Base-by-base conservation (phyloP, 2,329 filamentous ascomycete species). In the Erysiphe neolycopersici region DNA sequence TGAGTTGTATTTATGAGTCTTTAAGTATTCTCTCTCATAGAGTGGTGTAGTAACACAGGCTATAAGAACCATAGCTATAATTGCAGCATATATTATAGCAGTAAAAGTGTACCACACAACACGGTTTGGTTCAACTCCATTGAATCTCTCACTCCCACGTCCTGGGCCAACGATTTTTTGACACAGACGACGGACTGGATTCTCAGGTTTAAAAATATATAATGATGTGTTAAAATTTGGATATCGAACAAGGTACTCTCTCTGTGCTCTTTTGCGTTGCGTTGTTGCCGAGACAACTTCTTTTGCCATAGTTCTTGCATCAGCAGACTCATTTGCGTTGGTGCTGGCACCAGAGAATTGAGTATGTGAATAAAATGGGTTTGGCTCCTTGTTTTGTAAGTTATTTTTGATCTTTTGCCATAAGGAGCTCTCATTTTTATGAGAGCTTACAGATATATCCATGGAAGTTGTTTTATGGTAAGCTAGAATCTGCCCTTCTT, bases 21-120 rank as follows among this genome's bases (percentile, higher is more conserved):
- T 58, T 52, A 85, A 87, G 55, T 94, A 91, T 51, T 84, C 69
- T 56, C 79, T 83, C 57, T 98, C 89, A 56, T 91, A 98, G 14
- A 98, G 64, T 0, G 89, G 89, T 1, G 89, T 98, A 1, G 85
- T 93, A 42, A 95, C 68, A 55, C 87, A 98, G 29, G 89, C 89
- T 43, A 98, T 69, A 38, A 94, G 61, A n/a, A 98, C 89, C 91
- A 98, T 98, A 42, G 83, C 81, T 37, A 95, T 81, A 48, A 98
- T 94, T 13, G 82, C 79, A 19, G 79, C 75, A 58, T 98, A 98
- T 44, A 95, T 81, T 53, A 98, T 79, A 3, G 83, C 82, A 0
- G 89, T 94, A 58, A 95, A 92, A 0, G 73, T 65, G 56, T 93
- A 94, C 85, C 89, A 98, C 9, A 89, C 68, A 4, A 80, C 72